Evolutionary conservation across 768 basidiomycete species (phyloP).

Genomic region (Thelephora ganbajun): DNA sequence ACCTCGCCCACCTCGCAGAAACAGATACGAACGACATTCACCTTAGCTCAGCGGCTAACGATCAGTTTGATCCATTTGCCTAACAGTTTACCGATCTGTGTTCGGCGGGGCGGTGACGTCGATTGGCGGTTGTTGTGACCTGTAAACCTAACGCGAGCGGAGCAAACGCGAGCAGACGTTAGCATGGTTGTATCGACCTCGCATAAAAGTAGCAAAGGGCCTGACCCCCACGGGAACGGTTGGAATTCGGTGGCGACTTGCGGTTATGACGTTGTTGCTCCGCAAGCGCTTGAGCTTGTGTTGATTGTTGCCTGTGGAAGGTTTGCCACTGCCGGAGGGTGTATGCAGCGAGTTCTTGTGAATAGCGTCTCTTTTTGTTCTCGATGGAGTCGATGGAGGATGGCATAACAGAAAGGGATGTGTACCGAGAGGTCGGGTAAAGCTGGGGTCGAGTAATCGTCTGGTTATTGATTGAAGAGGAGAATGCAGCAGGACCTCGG

Average conservation of each 20-base stretch:
- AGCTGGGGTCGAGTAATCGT: constrained; percentile 8
- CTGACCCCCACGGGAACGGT: constrained; percentile 3
- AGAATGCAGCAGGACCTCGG: neutral
- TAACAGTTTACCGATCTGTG: neutral
- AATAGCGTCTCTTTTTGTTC: constrained; percentile 19
- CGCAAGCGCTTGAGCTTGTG: constrained; percentile 10
- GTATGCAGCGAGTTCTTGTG: constrained; percentile 23
- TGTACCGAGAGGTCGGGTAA: neutral
- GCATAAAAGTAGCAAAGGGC: neutral
- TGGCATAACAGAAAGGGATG: neutral
- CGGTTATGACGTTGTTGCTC: constrained; percentile 1
- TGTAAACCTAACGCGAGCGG: too few species aligned
- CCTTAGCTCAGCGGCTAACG: neutral
- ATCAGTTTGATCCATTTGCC: neutral
- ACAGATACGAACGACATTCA: too few species aligned
- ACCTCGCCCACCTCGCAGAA: too few species aligned
- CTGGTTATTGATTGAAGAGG: neutral
- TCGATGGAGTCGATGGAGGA: constrained; percentile 11
- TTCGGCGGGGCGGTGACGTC: neutral
- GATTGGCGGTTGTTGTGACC: too few species aligned
- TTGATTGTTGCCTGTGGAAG: too few species aligned
- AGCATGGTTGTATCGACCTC: too few species aligned
- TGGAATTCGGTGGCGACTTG: constrained; percentile 1
- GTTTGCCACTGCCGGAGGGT: constrained; percentile 25
- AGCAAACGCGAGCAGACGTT: too few species aligned